phyloP scores from a whole-genome alignment of 306 rosid species.

The Prunus campanulata region DNA sequence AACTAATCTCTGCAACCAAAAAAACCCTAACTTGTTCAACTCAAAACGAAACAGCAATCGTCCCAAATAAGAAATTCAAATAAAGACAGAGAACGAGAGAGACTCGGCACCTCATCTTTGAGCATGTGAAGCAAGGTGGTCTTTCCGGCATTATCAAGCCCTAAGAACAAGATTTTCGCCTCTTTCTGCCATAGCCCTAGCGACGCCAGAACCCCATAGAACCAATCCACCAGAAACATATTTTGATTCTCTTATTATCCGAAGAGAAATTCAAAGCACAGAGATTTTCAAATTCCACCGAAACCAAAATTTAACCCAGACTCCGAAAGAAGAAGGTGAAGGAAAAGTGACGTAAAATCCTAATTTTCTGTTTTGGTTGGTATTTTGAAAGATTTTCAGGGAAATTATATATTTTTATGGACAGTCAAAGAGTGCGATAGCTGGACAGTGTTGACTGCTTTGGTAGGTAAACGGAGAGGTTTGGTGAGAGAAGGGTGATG shows the following conservation, averaged over 20 bases:
- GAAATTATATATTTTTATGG: conserved; percentile 1
- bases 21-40: neutral
- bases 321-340: neutral
- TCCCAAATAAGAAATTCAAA: neutral
- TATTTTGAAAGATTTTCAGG: neutral
- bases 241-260: neutral
- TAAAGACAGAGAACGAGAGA: neutral
- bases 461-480: conserved; percentile 27
- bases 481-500: neutral
- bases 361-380: neutral
- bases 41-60: neutral
- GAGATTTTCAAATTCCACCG: neutral
- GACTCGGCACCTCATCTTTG: conserved; percentile 61
- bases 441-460: conserved; percentile 28
- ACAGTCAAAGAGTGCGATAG: neutral
- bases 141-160: conserved; percentile 89
- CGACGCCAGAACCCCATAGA: conserved; percentile 67
- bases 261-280: conserved; percentile 4
- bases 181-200: conserved; percentile 83
- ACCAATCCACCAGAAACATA: conserved; percentile 85
- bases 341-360: neutral
- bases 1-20: conserved; percentile 57
- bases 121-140: conserved; percentile 92
- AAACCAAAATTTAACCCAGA: neutral
- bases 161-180: conserved; percentile 81